Percentiles rank a stretch among this genome's conserved stretches.
Conservation (phyloP, 306 rosid species). For the Vigna mungo region DNA sequence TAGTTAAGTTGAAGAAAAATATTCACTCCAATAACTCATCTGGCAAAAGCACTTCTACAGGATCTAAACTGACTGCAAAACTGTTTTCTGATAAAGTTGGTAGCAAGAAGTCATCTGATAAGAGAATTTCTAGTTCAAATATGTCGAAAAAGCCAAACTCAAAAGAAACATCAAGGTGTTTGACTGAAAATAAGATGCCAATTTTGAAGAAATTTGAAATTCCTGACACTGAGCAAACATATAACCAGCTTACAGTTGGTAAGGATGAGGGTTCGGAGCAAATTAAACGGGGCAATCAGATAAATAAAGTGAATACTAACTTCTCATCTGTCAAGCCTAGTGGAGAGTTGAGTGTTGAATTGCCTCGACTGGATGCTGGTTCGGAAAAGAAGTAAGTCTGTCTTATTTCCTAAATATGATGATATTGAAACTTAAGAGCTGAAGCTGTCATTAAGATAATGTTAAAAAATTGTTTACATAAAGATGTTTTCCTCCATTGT, state of each 20-base stretch:
- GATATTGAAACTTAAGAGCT: conserved; percentile 26
- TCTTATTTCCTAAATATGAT: conserved; percentile 16
- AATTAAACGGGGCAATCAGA: conserved; percentile 52
- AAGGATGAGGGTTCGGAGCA: conserved; percentile 42
- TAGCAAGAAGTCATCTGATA: conserved; percentile 41
- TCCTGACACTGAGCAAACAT: conserved; percentile 35
- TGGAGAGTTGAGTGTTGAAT: conserved; percentile 35
- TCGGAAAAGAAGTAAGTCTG: conserved; percentile 66
- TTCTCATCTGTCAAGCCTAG: conserved; percentile 32
- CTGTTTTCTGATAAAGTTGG: conserved; percentile 44
- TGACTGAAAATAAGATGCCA: conserved; percentile 42
- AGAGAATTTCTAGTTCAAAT: conserved; percentile 50
- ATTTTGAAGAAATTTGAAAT: conserved; percentile 45
- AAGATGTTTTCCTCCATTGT: conserved; percentile 38
- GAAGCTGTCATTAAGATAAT: conserved; percentile 25
- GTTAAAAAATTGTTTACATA: conserved; percentile 7
- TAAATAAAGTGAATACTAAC: conserved; percentile 41
- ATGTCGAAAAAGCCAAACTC: conserved; percentile 48
- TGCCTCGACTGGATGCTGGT: conserved; percentile 59
- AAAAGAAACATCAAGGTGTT: conserved; percentile 34
- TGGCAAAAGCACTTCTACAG: conserved; percentile 46
- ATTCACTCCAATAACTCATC: conserved; percentile 42
- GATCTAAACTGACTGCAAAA: conserved; percentile 49
- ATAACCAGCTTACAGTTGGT: background rate
- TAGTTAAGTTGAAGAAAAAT: conserved; percentile 44